Percentiles rank a stretch among this genome's conserved stretches.
phyloP scores from a whole-genome alignment of 768 basidiomycete species.

The Chlorophyllum brunneum region DNA sequence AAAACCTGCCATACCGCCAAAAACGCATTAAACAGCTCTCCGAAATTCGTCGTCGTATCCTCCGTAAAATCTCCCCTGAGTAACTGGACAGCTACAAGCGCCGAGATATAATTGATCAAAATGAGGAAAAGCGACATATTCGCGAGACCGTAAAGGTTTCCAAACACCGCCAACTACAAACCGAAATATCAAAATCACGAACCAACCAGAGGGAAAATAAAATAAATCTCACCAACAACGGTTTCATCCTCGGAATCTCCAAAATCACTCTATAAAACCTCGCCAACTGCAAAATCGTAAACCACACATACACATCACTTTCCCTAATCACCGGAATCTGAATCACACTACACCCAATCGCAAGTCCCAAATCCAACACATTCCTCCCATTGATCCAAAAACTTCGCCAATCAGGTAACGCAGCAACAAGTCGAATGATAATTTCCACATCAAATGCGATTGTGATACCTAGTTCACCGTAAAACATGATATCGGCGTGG shows the following conservation, averaged over 20 bases:
- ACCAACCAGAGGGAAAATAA: neutral
- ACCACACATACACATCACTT: slow-evolving; percentile 76
- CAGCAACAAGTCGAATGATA: slow-evolving; percentile 61
- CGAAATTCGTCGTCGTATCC: slow-evolving; percentile 63
- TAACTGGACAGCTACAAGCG: slow-evolving; percentile 79
- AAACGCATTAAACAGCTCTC: slow-evolving; percentile 81
- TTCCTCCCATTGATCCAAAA: slow-evolving; percentile 71
- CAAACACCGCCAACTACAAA: slow-evolving; percentile 77
- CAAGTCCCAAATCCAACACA: slow-evolving; percentile 72
- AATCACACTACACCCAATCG: slow-evolving; percentile 70
- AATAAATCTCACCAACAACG: slow-evolving; percentile 56
- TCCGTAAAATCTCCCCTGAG: slow-evolving; percentile 75
- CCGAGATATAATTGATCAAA: slow-evolving; percentile 81
- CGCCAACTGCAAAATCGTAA: slow-evolving; percentile 81
- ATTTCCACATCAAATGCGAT: slow-evolving; percentile 89
- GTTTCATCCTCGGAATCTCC: slow-evolving; percentile 86
- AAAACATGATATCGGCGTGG: slow-evolving; percentile 50
- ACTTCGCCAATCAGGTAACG: slow-evolving; percentile 77
- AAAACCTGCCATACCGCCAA: slow-evolving; percentile 85
- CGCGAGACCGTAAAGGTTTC: slow-evolving; percentile 83
- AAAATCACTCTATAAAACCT: slow-evolving; percentile 93
- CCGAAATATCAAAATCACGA: neutral
- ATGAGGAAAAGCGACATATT: slow-evolving; percentile 94
- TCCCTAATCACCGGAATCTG: slow-evolving; percentile 76
- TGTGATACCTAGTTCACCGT: slow-evolving; percentile 74